These are phyloP conservation scores for Lepidium didymum DNA, from an alignment of 345 rosid species.

Conservation along the genomic window DNA sequence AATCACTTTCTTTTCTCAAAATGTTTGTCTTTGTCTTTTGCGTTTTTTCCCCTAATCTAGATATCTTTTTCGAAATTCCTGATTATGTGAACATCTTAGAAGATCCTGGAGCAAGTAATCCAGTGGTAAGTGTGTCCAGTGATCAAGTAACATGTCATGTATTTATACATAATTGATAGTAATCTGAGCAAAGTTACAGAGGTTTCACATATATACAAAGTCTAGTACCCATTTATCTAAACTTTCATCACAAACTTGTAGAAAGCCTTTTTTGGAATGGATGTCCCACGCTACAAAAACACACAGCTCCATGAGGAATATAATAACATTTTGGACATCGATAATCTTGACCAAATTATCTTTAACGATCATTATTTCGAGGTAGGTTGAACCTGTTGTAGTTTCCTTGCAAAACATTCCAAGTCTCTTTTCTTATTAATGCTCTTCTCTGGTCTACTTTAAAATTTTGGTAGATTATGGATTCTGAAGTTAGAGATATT, in stretches of 20 bases:
- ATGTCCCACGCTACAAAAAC: slow-evolving; percentile 54
- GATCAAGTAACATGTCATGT: slow-evolving; percentile 1
- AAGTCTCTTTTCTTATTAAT: slow-evolving; percentile 9
- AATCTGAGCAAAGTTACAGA: background rate
- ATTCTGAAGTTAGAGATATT: slow-evolving; percentile 51
- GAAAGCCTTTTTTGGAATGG: slow-evolving; percentile 85
- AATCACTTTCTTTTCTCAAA: slow-evolving; percentile 11
- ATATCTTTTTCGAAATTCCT: slow-evolving; percentile 74
- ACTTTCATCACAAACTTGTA: slow-evolving; percentile 26
- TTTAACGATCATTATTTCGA: slow-evolving; percentile 67
- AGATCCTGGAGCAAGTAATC: slow-evolving; percentile 85
- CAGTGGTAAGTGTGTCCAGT: slow-evolving; percentile 65
- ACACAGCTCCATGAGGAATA: slow-evolving; percentile 41
- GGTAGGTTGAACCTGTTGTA: slow-evolving; percentile 34
- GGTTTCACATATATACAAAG: background rate
- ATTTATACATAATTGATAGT: background rate
- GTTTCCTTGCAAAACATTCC: slow-evolving; percentile 5
- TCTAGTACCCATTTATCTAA: background rate
- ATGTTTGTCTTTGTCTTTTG: background rate
- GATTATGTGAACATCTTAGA: slow-evolving; percentile 69
- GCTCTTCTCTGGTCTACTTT: slow-evolving; percentile 1
- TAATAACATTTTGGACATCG: slow-evolving; percentile 43
- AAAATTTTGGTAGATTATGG: slow-evolving; percentile 48
- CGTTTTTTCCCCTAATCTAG: slow-evolving; percentile 27
- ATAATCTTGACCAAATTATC: slow-evolving; percentile 36